Evolutionary conservation across 179 eudicot species (phyloP).

Genomic region (Spinacia oleracea): DNA sequence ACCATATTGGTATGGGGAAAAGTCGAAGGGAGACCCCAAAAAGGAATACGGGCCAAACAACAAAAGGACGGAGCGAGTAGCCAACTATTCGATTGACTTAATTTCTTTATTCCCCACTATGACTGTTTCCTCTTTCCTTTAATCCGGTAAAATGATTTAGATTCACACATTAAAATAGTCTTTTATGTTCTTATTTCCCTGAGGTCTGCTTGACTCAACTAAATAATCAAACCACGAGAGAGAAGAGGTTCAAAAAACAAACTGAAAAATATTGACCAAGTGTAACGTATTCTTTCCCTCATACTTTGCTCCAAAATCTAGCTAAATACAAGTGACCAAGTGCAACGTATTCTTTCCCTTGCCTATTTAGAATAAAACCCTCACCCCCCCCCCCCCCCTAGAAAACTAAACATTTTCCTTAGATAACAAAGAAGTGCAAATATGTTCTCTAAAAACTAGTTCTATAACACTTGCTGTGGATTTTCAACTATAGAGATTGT

Average conservation of each 20-base stretch:
- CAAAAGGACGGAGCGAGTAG: too few species aligned
- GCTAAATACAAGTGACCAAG: neutral
- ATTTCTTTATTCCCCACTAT: neutral
- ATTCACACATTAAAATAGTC: neutral
- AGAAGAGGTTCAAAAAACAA: neutral
- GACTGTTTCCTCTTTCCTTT: neutral
- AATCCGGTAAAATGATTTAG: neutral
- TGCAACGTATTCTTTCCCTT: neutral
- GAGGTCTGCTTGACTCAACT: neutral
- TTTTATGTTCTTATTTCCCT: neutral
- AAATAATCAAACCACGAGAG: neutral
- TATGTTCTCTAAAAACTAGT: neutral
- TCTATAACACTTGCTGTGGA: neutral
- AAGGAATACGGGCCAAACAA: too few species aligned
- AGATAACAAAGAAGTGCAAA: neutral
- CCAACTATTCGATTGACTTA: neutral
- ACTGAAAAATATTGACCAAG: neutral
- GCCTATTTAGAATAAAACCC: neutral
- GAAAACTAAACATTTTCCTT: neutral
- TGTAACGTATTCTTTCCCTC: too few species aligned
- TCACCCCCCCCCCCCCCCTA: neutral
- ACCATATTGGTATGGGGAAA: too few species aligned
- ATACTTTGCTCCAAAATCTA: neutral
- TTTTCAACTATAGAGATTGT: neutral
- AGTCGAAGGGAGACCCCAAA: too few species aligned